A percentile compares a stretch with the other conserved stretches of the same genome.
Evolutionary conservation across 1,284 basidiomycete species (phyloP).

Genomic region (Sanguinoderma infundibulare): DNA sequence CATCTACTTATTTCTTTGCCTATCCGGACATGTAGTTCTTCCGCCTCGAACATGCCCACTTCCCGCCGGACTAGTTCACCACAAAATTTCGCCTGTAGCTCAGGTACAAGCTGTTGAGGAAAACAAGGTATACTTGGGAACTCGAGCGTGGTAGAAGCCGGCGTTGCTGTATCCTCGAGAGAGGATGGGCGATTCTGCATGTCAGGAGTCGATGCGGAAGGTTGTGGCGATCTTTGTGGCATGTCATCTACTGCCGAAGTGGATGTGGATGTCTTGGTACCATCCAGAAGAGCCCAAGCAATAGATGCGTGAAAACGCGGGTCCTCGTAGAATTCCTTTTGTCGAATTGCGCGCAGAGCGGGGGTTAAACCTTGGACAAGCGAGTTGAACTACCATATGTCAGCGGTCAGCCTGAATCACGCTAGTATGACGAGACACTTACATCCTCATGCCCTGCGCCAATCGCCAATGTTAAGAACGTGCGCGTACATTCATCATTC

Average conservation of each 20-base stretch:
- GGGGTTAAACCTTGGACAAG: conserved; percentile 59
- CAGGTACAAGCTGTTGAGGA: conserved; percentile 50
- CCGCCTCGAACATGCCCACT: conserved; percentile 54
- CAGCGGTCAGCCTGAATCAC: not conserved
- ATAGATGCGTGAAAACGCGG: conserved; percentile 84
- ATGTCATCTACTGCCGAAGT: not conserved
- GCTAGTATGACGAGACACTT: conserved; percentile 10
- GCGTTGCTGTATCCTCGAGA: not conserved
- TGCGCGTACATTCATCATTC: conserved; percentile 80
- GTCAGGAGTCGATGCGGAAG: not conserved
- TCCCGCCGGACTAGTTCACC: conserved; percentile 41
- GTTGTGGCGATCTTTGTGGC: not conserved
- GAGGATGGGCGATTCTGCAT: not conserved
- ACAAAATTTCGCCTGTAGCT: conserved; percentile 53
- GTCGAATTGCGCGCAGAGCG: conserved; percentile 58
- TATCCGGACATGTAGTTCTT: conserved; percentile 62
- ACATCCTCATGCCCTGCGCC: conserved; percentile 81
- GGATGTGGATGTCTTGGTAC: not conserved
- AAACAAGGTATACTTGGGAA: conserved; percentile 57
- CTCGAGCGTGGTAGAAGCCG: not conserved
- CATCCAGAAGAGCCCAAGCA: conserved; percentile 71
- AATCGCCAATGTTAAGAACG: conserved; percentile 75
- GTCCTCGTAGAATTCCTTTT: conserved; percentile 72
- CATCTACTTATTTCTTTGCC: conserved; percentile 64
- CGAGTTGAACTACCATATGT: conserved; percentile 49